Evolutionary conservation across 768 basidiomycete species (phyloP).

Genomic region (Podaxis sp.): DNA sequence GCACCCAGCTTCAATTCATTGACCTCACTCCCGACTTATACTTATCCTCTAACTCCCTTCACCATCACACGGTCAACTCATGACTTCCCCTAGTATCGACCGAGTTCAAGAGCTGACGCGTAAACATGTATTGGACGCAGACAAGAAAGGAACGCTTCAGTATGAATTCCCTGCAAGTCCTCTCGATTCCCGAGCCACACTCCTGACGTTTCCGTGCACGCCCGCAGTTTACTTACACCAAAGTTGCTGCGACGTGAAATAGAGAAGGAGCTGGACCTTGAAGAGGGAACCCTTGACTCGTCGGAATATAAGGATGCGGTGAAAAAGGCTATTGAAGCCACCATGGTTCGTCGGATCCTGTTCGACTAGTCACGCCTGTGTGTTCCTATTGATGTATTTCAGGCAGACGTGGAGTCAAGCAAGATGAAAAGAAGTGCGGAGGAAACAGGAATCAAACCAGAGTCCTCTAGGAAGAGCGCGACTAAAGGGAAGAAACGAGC

Average conservation of each 20-base stretch:
- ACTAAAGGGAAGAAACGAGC: slow-evolving; percentile 19
- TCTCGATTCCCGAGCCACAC: background rate
- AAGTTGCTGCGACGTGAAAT: slow-evolving; percentile 49
- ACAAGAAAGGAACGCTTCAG: slow-evolving; percentile 28
- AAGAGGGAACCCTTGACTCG: slow-evolving; percentile 39
- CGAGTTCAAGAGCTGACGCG: background rate
- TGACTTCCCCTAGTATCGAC: background rate
- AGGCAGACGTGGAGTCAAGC: slow-evolving; percentile 8
- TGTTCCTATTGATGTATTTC: background rate
- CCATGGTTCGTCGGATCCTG: slow-evolving; percentile 28
- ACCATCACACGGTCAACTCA: background rate
- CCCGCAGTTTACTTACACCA: slow-evolving; percentile 41
- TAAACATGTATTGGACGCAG: slow-evolving; percentile 20
- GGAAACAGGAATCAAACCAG: slow-evolving; percentile 12
- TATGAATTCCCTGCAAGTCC: slow-evolving; percentile 15
- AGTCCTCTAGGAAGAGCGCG: background rate
- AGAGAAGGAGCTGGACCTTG: slow-evolving; percentile 45
- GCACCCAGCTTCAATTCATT: background rate
- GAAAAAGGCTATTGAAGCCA: slow-evolving; percentile 38
- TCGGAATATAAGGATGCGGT: slow-evolving; percentile 45
- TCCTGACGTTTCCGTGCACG: background rate
- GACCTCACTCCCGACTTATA: background rate
- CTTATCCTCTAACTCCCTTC: background rate
- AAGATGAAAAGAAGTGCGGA: slow-evolving; percentile 4
- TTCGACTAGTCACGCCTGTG: background rate